Evolutionary conservation across 164 flowering plant genomes (phyloP), one percentile per base, ranked within the genome.

Genomic region (Magnolia officinalis): DNA sequence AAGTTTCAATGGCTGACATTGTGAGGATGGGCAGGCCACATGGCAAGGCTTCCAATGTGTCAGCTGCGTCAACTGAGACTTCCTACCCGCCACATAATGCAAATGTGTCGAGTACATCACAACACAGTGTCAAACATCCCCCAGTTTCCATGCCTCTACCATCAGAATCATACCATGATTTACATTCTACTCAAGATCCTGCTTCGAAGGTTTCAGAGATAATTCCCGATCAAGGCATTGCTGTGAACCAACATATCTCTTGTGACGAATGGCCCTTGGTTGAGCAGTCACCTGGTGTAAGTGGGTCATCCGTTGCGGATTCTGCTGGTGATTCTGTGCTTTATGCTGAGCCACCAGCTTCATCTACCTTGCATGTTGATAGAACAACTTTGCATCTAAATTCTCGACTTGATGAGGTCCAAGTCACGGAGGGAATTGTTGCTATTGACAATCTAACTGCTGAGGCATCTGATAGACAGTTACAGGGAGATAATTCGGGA

Each of bases 1-100:
- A 94, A 77, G 79, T 88, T 55, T 93, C 98, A 71, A 91, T 96
- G 99, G 99, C 99, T 80, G 99, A 96, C 81, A 91, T 96, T 82
- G 99, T 96, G 78, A 96, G 90, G 87, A 92, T 86, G 94, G 99
- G 99, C 52, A 88, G 91, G 81, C 95, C 97, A 61, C 89, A 88
- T 9, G 80, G 77, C 77, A 92, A 86, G 82, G 80, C 83, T 76
- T 77, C 92, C 16, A 76, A 78, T 75, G 65, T 65, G 24, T 71
- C 81, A 26, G 29, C 37, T 63, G 45, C 71, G 9, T 10, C 71
- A 14, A 68, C 18, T 13, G 71, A 68, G 50, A 29, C 71, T 68
- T 68, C 71, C 49, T 68, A 68, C 19, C n/a, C 51, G 29, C 71
- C 49, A 8, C 71, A 68, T 29, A 68, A 29, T 68, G 49, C 21